Evolutionary conservation across 1,284 basidiomycete species (phyloP), one percentile per base, ranked within the genome.

Genomic region (Golubevia sp.): DNA sequence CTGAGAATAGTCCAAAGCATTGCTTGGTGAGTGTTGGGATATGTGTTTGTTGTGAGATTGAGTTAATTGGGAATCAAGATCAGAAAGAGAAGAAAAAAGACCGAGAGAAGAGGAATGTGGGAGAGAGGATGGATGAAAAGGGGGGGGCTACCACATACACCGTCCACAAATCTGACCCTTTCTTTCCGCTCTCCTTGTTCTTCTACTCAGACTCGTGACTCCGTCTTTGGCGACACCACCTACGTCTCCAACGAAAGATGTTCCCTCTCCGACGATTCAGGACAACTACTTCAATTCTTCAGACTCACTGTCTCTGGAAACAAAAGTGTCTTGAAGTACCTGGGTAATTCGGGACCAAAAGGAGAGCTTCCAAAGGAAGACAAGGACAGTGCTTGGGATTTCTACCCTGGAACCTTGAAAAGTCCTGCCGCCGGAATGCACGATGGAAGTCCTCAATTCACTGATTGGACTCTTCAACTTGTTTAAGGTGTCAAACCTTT

Each of bases 201-300:
- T n/a, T n/a, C n/a, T n/a, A n/a, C n/a, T n/a, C 38, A 13, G 11
- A 44, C 38, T 44, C 38, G 38, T 18, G 18, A 18, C 11, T 13
- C 13, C 18, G 38, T 44, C 38, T 44, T 44, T 8, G 38, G 38
- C 18, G 38, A 44, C 18, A 44, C 38, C 13, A 44, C 38, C 18
- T 44, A 44, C 38, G 18, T 44, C 18, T 44, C 38, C 11, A 44
- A 44, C 2, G 70, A 55, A 56, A 66, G 60, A 48, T 73, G 70
- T 58, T 54, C 61, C 1, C 52, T 57, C 21, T 59, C 58, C 24
- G 70, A 73, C 54, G 70, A 73, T 50, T 73, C 70, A 34, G 68
- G 56, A 49, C 70, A 73, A 61, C 51, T 73, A 26, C 30, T 61
- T 18, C 70, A 73, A 62, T 70, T 66, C 62, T 73, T 67, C 68